Base-by-base conservation (phyloP, 1,284 basidiomycete species). In the Microbotryomycetes sp. region DNA sequence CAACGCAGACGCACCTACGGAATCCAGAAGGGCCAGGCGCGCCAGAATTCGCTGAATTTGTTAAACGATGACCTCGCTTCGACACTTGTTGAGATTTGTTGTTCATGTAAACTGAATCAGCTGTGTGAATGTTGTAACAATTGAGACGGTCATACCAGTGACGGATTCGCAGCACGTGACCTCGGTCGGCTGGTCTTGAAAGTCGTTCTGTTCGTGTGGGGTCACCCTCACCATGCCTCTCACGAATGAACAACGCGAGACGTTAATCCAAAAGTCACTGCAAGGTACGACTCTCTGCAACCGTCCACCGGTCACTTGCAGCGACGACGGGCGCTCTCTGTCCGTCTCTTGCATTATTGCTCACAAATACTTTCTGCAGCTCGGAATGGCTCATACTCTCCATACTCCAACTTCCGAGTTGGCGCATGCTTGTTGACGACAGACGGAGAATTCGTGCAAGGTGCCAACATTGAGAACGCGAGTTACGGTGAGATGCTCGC, bases 381-480 rank as follows among this genome's bases (percentile, higher is more conserved):
- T 0, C 50, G 66, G 1, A 46, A 58, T 31, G 66, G 60, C 6
- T 64, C 60, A 15, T 66, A 69, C 57, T 71, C 70, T 6, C 65
- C 54, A 5, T 60, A 57, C 67, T 73, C 72, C 57, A 70, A 74
- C 23, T 77, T 77, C 62, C 71, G 76, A 15, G 77, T 77, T n/a
- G 77, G 77, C 2, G 75, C 76, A 1, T 73, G 75, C 6, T 63
- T 77, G 4, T 67, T 77, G 19, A 65, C 71, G 25, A 70, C 73
- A 12, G 73, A 72, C 52, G 76, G 75, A 15, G 22, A 66, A 28
- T 72, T 76, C 62, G 70, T 77, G 42, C 61, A 68, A 19, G 77
- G 77, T 1, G 75, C 74, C 50, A 77, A 77, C 67, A 73, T 77
- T 56, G 77, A 77, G 62, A 76, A 76, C 56, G 76, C 76, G 1